These are phyloP conservation scores for Beauveria brongniartii DNA, from an alignment of 2,329 filamentous ascomycete genomes.

Conservation along the genomic window DNA sequence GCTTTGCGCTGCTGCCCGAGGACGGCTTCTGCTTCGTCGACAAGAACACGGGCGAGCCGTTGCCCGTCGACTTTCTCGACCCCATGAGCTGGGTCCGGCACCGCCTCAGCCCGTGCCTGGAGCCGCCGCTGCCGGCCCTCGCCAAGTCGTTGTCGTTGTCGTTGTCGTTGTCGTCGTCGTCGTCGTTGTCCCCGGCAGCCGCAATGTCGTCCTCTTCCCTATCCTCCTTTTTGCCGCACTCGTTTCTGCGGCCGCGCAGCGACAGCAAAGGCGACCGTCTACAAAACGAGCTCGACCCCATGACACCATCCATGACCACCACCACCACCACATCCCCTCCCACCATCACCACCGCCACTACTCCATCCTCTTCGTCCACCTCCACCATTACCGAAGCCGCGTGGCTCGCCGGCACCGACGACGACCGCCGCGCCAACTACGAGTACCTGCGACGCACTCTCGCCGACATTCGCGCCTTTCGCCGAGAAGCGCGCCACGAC, in stretches of 20 bases:
- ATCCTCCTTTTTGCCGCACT: conserved; percentile 38
- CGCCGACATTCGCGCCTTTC: conserved; percentile 63
- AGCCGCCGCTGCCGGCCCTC: conserved; percentile 53
- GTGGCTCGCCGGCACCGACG: conserved; percentile 16
- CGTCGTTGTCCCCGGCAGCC: too few species aligned
- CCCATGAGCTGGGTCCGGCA: conserved; percentile 71
- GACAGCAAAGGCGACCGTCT: conserved; percentile 37
- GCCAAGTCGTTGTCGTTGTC: conserved; percentile 25
- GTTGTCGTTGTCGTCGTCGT: conserved; percentile 14
- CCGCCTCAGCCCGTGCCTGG: conserved; percentile 68
- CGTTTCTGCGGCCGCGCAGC: conserved; percentile 34
- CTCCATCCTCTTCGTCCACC: not conserved
- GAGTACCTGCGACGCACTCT: conserved; percentile 71
- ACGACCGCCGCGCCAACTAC: conserved; percentile 28
- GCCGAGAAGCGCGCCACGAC: conserved; percentile 60
- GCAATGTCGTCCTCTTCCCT: conserved; percentile 23
- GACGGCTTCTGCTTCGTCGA: conserved; percentile 84
- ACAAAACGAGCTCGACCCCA: conserved; percentile 27
- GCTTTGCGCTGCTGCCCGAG: conserved; percentile 76
- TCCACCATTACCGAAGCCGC: conserved; percentile 10
- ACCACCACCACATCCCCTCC: conserved; percentile 14
- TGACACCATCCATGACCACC: conserved; percentile 19
- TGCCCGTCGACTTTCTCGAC: conserved; percentile 78
- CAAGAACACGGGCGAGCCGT: conserved; percentile 69
- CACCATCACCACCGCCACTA: conserved; percentile 9